Evolutionary conservation across 306 rosid genomes (phyloP), one percentile per base, ranked within the genome.

Genomic region (Quercus mongolica): DNA sequence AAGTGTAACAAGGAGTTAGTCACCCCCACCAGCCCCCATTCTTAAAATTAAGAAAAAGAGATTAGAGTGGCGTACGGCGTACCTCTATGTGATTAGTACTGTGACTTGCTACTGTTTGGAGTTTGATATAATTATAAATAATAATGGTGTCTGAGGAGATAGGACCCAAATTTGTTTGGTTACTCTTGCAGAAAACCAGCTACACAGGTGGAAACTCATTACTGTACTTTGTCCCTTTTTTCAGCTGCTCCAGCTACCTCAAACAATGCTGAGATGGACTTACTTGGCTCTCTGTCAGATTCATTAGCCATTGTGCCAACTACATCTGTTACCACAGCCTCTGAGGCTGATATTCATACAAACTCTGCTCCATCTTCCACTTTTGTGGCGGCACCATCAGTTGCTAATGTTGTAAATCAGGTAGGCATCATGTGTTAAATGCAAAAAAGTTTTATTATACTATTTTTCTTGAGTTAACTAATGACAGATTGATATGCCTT

Each of bases 201-300:
- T 49, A 75, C 44, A 44, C 46, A 54, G 61, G 59, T 31, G 68
- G 71, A 44, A 65, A 46, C 85, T 87, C 83, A 80, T 72, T 15
- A 11, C 21, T 35, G 52, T 33, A 9, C 28, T 77, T 49, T 59
- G 35, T 69, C 55, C 82, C 57, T 78, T 75, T 77, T 84, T 71
- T 75, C 94, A 90, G 99, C 85, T 83, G 82, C 87, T 76, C 90
- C 89, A 26, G 75, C 74, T 73, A 35, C 88, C 80, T 63, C 97
- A 41, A 87, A 81, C 74, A 90, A 64, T 85, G 84, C 76, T 20
- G 97, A 96, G 87, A 78, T 90, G 75, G 96, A 93, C 87, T 86
- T 96, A 74, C 90, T 96, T 5, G 94, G 94, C 56, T 89, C 96
- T 31, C 88, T 96, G 56, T 82, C 94, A n/a, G 97, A 93, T 19